These are phyloP conservation scores for Phialophora tarda DNA, from an alignment of 2,329 filamentous ascomycete species.

Conservation along the genomic window DNA sequence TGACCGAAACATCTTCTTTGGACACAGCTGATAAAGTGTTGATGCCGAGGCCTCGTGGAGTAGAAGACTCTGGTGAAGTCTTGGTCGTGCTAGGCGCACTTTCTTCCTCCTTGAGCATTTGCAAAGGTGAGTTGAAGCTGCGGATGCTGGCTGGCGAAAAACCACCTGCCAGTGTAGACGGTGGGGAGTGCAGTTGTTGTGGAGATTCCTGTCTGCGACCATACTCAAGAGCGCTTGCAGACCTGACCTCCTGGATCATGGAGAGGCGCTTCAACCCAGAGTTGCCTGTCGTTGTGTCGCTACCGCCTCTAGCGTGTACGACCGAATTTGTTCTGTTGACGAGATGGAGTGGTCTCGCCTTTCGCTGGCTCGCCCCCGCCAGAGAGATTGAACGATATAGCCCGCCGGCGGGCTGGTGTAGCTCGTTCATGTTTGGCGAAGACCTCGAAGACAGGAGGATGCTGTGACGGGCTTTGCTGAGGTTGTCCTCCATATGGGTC, in stretches of 20 bases:
- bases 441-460: constrained; percentile 61
- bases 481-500: constrained; percentile 91
- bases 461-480: constrained; percentile 76
- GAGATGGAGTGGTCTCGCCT: constrained; percentile 29
- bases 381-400: constrained; percentile 51
- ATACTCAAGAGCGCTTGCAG: constrained; percentile 40
- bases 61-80: constrained; percentile 35
- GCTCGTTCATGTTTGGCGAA: constrained; percentile 52
- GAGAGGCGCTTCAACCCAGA: constrained; percentile 35
- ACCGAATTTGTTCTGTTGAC: constrained; percentile 44
- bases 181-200: constrained; percentile 24
- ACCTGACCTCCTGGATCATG: constrained; percentile 35
- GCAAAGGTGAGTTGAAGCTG: constrained; percentile 38
- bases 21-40: constrained; percentile 32
- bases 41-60: constrained; percentile 37
- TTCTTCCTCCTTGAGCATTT: constrained; percentile 37
- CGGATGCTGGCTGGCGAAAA: constrained; percentile 33
- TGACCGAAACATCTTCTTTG: constrained; percentile 32
- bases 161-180: constrained; percentile 13
- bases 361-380: constrained; percentile 35
- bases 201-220: constrained; percentile 35
- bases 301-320: constrained; percentile 49
- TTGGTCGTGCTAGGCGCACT: constrained; percentile 35
- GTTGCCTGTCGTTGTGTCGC: constrained; percentile 48
- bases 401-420: constrained; percentile 49